Percentiles rank a stretch among this genome's conserved stretches.
phyloP scores from a whole-genome alignment of 768 basidiomycete species.

The Leucosporidium creatinivorum region DNA sequence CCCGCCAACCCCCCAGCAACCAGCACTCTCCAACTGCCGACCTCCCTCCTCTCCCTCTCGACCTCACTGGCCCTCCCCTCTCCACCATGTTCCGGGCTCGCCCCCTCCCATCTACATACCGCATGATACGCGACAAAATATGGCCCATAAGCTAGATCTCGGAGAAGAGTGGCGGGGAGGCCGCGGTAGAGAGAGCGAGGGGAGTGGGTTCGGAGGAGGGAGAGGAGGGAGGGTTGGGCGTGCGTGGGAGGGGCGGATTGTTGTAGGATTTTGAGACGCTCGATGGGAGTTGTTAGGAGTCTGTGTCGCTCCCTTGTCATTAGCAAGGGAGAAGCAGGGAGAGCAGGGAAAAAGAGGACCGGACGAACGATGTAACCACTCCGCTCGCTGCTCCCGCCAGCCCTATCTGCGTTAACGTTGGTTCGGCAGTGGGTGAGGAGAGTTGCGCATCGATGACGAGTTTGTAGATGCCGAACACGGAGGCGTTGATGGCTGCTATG shows the following conservation, averaged over 20 bases:
- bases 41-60: neutral
- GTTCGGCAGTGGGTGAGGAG: conserved; percentile 47
- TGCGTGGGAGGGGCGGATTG: conserved; percentile 47
- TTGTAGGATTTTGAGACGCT: conserved; percentile 80
- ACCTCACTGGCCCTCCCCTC: conserved; percentile 17
- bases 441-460: conserved; percentile 66
- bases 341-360: conserved; percentile 1
- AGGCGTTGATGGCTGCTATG: conserved; percentile 70
- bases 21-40: conserved; percentile 11
- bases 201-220: conserved; percentile 14
- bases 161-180: conserved; percentile 59
- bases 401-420: conserved; percentile 63
- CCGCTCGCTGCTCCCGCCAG: conserved; percentile 76
- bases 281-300: conserved; percentile 70
- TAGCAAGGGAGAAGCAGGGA: neutral
- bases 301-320: conserved; percentile 41
- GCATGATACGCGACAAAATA: conserved; percentile 62
- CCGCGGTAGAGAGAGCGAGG: conserved; percentile 58
- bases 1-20: conserved; percentile 32
- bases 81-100: neutral
- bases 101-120: conserved; percentile 32
- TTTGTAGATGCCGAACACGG: conserved; percentile 77
- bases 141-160: conserved; percentile 75
- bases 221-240: conserved; percentile 3
- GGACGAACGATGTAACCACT: conserved; percentile 64